Percentiles rank a stretch among this genome's conserved stretches.
These are phyloP conservation scores for Lunasporangiospora selenospora DNA, from an alignment of 192 early-diverging fungal genomes.

Conservation along the genomic window DNA sequence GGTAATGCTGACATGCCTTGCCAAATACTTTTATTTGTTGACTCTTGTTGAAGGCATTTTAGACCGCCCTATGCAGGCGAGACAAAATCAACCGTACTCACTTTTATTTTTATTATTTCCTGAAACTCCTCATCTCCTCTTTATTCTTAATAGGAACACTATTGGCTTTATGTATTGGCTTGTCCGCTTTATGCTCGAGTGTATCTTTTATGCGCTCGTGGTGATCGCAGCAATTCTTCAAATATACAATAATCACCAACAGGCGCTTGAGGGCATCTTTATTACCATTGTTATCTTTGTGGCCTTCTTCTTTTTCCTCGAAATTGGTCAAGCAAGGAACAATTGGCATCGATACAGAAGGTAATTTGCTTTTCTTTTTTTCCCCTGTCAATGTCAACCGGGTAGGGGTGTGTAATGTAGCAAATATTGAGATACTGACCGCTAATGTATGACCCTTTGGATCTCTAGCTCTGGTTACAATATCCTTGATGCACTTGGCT, in stretches of 20 bases:
- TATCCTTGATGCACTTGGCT: conserved; percentile 6
- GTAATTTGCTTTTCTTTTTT: conserved; percentile 3
- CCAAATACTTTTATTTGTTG: too few species aligned
- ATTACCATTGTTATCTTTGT: conserved; percentile 13
- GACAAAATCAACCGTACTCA: too few species aligned
- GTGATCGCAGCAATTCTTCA: conserved; percentile 2
- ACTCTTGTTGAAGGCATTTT: background rate
- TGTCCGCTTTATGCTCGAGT: conserved; percentile 4
- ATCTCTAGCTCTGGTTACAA: conserved; percentile 19
- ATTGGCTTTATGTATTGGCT: conserved; percentile 4
- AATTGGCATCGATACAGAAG: conserved; percentile 1
- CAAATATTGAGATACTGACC: too few species aligned
- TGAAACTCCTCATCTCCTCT: too few species aligned
- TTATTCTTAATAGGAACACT: conserved; percentile 20
- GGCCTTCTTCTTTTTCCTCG: conserved; percentile 7
- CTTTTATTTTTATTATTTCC: too few species aligned
- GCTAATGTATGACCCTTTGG: too few species aligned
- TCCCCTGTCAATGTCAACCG: too few species aligned
- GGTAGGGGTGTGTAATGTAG: too few species aligned
- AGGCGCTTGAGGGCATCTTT: conserved; percentile 5
- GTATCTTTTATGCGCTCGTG: conserved; percentile 11
- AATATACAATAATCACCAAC: conserved; percentile 6
- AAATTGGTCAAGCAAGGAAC: conserved; percentile 9
- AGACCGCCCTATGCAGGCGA: too few species aligned
- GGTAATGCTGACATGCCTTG: too few species aligned